Evolutionary conservation across 176 grass and related monocot genomes (phyloP), one percentile per base, ranked within the genome.

Genomic region (Typha latifolia): DNA sequence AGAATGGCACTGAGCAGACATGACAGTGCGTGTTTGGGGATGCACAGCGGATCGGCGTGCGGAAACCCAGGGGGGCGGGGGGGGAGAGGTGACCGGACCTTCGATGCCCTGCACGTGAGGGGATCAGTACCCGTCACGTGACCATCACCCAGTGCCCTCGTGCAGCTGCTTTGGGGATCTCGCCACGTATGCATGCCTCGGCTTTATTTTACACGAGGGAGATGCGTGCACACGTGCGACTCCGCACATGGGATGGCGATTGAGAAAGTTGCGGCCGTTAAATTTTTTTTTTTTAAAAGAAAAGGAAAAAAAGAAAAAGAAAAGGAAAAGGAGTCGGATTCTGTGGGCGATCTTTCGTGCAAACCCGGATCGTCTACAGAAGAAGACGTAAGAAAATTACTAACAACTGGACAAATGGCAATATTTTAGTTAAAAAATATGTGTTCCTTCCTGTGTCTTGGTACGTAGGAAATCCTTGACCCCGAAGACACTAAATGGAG

Each of bases 201-300:
- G 67, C 79, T 87, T 80, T 51, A 24, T 4, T 73, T 73, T 77
- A 66, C 68, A 51, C 64, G 21, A 43, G 14, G 23, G 3, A 10
- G 37, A 74, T 80, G 71, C 80, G 53, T 72, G 64, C 80, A 87
- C 85, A 87, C 85, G 80, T 88, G 69, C 72, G 77, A 65, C 69
- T 47, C 16, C 31, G 69, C 80, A 87, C 85, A 80, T 70, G 85
- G 69, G 23, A 18, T 27, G 1, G 16, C 15, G 65, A 68, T 31
- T 72, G 47, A 47, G 16, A 47, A 49, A 37, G 48, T 48, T 67
- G 12, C 34, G 47, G 48, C 5, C 12, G 49, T 66, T 19, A n/a
- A n/a, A n/a, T n/a, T n/a, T n/a, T n/a, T n/a, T n/a, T n/a, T n/a
- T n/a, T n/a, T n/a, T n/a, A 14, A 26, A 14, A 75, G 61, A 55